Evolutionary conservation across 768 basidiomycete genomes (phyloP).

Genomic region (Tylopilus vinaceipallidus): DNA sequence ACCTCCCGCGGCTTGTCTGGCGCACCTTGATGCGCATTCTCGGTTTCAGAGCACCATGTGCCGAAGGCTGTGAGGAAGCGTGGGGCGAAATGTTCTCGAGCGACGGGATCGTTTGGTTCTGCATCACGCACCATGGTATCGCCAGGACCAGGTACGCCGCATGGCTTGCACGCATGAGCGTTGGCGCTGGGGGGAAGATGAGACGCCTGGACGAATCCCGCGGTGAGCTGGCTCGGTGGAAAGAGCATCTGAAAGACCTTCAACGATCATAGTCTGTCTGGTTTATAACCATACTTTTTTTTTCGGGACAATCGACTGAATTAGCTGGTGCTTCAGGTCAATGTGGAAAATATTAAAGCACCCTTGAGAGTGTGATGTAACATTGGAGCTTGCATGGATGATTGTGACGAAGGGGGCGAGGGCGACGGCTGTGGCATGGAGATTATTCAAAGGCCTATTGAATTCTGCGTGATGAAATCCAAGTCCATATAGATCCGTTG

Average conservation of each 20-base stretch:
- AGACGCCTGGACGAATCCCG: conserved; percentile 53
- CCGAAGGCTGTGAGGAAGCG: conserved; percentile 47
- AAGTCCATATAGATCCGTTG: too few relatives aligned
- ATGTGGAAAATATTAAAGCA: too few relatives aligned
- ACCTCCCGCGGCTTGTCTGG: conserved; percentile 56
- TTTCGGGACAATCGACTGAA: too few relatives aligned
- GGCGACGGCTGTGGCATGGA: too few relatives aligned
- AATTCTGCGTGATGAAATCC: too few relatives aligned
- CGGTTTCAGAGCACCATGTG: conserved; percentile 38
- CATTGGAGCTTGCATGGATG: too few relatives aligned
- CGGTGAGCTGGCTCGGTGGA: conserved; percentile 42
- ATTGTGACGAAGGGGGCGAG: too few relatives aligned
- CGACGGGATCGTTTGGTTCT: conserved; percentile 50
- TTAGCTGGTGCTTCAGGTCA: too few relatives aligned
- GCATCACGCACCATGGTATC: conserved; percentile 40
- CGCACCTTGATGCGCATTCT: conserved; percentile 51
- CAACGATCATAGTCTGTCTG: conserved; percentile 3
- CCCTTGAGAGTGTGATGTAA: too few relatives aligned
- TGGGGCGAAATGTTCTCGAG: conserved; percentile 44
- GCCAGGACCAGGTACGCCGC: conserved; percentile 14
- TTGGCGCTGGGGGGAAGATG: conserved; percentile 41
- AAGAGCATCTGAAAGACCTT: conserved; percentile 12
- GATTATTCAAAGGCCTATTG: too few relatives aligned
- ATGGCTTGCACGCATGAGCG: conserved; percentile 15
- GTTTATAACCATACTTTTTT: neutral